Evolutionary conservation across 2,329 filamentous ascomycete species (phyloP), one percentile per base, ranked within the genome.

Genomic region (Xylariales sp.): DNA sequence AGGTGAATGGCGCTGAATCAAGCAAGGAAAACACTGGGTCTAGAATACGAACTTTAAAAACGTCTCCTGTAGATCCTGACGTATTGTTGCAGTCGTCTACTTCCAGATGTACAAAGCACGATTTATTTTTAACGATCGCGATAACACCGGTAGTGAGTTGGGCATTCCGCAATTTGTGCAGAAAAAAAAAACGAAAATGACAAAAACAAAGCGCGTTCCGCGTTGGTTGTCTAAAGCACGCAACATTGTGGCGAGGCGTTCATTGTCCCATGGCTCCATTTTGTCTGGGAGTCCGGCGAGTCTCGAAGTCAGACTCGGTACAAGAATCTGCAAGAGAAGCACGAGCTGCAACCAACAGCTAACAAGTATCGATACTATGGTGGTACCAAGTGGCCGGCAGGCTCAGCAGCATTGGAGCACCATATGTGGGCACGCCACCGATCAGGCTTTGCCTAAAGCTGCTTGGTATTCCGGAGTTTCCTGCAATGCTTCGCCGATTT

Each of bases 401-500:
- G n/a, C 30, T 54, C 30, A 54, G 55, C 41, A 48, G 39, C 34
- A 61, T 50, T 6, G 50, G 23, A 45, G 39, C 48, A 16, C 62
- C 48, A 32, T 61, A 43, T 60, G 48, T 36, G 49, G 48, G 16
- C 10, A 32, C 55, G 49, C 56, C 56, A 55, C 41, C 16, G 53
- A 49, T 48, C 49, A 56, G 34, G 45, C 58, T 63, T 61, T 64
- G 36, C 65, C 55, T 41, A 56, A 65, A 63, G 52, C 64, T 43
- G 56, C 57, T 52, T 62, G 53, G 55, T 56, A 60, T 39, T 36
- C 58, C 65, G 62, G 53, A 61, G 34, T 39, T 34, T 64, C 65
- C 50, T 69, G 59, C 62, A 53, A 61, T 56, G 63, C 62, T 62
- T 71, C 69, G 69, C 69, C 69, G 69, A 71, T 62, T 69, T 62